Base-by-base conservation (phyloP, 352 stramenopile species). In the Pythium myriotylum region DNA sequence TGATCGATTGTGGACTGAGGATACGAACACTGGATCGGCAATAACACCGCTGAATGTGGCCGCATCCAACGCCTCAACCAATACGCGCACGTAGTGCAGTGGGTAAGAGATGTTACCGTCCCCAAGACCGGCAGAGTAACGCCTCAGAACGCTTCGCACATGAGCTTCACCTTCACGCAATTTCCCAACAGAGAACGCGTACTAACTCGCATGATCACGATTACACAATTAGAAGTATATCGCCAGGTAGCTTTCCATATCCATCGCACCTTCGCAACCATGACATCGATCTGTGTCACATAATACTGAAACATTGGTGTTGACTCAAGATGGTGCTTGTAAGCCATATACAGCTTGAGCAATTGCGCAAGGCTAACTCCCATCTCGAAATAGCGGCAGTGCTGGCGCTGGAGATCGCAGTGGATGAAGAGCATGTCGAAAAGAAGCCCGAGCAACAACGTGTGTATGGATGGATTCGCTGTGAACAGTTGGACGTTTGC, bases 391-490 rank as follows among this genome's bases (percentile, higher is more conserved):
- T 88, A 90, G 39, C 81, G 68, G 42, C 76, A 86, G 46, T 92
- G 81, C 37, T 87, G 60, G 1, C 54, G 54, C 24, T 86, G 71
- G 13, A 91, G 56, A n/a, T 73, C 55, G 27, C 84, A 92, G 49
- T 88, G 86, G 32, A 77, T 46, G 48, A 85, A 66, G 1, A 91
- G 68, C 79, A 88, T 84, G 56, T 92, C 84, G 43, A 92, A 86
- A 24, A 92, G 62, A 8, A 72, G 74, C 10, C 67, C 76, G 24
- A 86, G 67, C 39, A 91, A 67, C 59, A 92, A 71, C 2, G 77
- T 26, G 24, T 80, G 64, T 10, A 87, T 59, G 20, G 71, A 68
- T 2, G 68, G 63, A 42, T 74, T 65, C 7, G 62, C n/a, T 5
- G 62, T 39, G 39, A 80, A 81, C 29, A 55, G 67, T 26, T 78